Evolutionary conservation across 768 basidiomycete species (phyloP).

Genomic region (Gautieria morchelliformis): DNA sequence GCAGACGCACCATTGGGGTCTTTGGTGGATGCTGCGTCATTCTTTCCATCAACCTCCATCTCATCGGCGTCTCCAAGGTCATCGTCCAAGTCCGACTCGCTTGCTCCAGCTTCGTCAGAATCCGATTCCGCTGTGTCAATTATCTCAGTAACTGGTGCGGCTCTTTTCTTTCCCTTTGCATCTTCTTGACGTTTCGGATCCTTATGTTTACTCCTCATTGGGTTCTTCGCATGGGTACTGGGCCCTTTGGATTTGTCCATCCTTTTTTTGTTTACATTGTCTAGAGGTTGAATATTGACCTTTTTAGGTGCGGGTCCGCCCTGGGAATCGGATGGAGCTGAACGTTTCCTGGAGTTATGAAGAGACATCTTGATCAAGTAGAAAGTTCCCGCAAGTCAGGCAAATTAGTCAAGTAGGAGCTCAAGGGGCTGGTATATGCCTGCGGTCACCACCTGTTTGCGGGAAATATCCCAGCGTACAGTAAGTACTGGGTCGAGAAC

Average conservation of each 20-base stretch:
- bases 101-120: constrained; percentile 30
- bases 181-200: constrained; percentile 1
- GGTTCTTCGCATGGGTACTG: background rate
- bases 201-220: background rate
- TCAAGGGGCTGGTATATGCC: too few relatives aligned
- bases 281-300: constrained; percentile 31
- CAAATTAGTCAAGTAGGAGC: too few relatives aligned
- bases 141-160: constrained; percentile 44
- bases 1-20: constrained; percentile 47
- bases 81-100: constrained; percentile 18
- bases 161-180: constrained; percentile 45
- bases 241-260: background rate
- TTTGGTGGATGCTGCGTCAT: constrained; percentile 21
- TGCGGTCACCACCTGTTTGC: too few relatives aligned
- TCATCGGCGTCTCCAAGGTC: constrained; percentile 24
- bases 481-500: too few relatives aligned
- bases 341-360: constrained; percentile 36
- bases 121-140: constrained; percentile 28
- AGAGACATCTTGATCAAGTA: background rate
- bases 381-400: background rate
- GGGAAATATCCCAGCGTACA: too few relatives aligned
- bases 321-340: constrained; percentile 37
- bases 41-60: constrained; percentile 19
- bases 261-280: background rate
- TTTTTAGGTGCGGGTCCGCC: constrained; percentile 46